Percentiles rank a stretch among this genome's conserved stretches.
phyloP scores from a whole-genome alignment of 805 yeast genomes.

The Metschnikowia colocasiae region DNA sequence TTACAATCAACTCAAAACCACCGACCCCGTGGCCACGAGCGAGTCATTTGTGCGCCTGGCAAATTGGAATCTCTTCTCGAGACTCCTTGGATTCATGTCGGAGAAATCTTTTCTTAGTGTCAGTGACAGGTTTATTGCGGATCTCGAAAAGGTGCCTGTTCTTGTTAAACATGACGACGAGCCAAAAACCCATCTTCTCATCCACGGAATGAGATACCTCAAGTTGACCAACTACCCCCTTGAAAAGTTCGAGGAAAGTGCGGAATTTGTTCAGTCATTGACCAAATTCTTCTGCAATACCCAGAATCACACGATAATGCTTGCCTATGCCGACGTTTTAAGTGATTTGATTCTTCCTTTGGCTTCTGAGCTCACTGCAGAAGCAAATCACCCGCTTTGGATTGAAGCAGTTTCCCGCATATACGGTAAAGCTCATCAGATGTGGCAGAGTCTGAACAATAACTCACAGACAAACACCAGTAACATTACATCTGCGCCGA shows the following conservation, averaged over 20 bases:
- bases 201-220: conserved; percentile 89
- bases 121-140: conserved; percentile 90
- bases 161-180: conserved; percentile 35
- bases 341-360: conserved; percentile 72
- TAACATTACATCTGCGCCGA: conserved; percentile 5
- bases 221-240: conserved; percentile 78
- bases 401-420: conserved; percentile 69
- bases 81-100: conserved; percentile 86
- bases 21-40: conserved; percentile 70
- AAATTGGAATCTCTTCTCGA: conserved; percentile 91
- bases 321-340: conserved; percentile 83
- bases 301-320: conserved; percentile 58
- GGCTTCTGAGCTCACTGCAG: conserved; percentile 86
- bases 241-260: conserved; percentile 88
- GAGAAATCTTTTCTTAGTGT: conserved; percentile 79
- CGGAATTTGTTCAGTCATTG: conserved; percentile 81
- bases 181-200: conserved; percentile 65
- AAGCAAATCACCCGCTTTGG: conserved; percentile 96
- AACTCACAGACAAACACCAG: conserved; percentile 3
- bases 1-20: conserved; percentile 80
- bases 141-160: conserved; percentile 73
- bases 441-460: conserved; percentile 28
- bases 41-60: conserved; percentile 75
- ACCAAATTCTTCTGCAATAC: conserved; percentile 76
- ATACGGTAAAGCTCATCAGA: conserved; percentile 46